Percentiles rank a stretch among this genome's conserved stretches.
Evolutionary conservation across 164 flowering plant genomes (phyloP).

Genomic region (Piper longum): DNA sequence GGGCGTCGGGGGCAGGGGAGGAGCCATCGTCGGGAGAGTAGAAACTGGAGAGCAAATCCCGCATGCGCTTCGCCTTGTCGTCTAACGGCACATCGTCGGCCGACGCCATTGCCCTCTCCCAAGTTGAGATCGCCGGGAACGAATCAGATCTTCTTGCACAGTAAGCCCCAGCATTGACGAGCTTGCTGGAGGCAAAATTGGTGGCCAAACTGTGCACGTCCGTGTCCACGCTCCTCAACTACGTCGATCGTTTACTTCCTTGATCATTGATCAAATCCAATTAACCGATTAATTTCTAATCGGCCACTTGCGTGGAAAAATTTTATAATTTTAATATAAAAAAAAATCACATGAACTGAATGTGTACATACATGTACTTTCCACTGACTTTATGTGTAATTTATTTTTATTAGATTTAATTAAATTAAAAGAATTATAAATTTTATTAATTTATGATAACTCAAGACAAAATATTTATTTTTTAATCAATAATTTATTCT

Average conservation of each 20-base stretch:
- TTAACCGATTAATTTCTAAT: no score
- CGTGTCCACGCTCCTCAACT: not conserved
- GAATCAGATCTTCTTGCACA: not conserved
- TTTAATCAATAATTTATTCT: no score
- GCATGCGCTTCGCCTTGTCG: constrained; percentile 90
- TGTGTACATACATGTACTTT: not conserved
- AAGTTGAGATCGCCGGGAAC: not conserved
- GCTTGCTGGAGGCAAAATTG: no score
- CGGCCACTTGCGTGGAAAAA: no score
- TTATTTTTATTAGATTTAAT: no score
- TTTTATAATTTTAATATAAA: no score
- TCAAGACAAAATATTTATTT: no score
- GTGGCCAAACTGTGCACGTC: no score
- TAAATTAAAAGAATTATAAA: not conserved
- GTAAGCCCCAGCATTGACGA: constrained; percentile 2
- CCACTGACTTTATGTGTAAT: not conserved
- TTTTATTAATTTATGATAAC: no score
- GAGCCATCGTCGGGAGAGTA: constrained; percentile 68
- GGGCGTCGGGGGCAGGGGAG: constrained; percentile 16
- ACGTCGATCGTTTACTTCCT: not conserved
- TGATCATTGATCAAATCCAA: not conserved
- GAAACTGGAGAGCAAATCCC: constrained; percentile 93
- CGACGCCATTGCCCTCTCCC: constrained; percentile 28
- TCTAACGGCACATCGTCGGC: constrained; percentile 63
- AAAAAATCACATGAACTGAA: not conserved